phyloP scores from a whole-genome alignment of 805 yeast genomes.

The Vanderwaltozyma yarrowii region DNA sequence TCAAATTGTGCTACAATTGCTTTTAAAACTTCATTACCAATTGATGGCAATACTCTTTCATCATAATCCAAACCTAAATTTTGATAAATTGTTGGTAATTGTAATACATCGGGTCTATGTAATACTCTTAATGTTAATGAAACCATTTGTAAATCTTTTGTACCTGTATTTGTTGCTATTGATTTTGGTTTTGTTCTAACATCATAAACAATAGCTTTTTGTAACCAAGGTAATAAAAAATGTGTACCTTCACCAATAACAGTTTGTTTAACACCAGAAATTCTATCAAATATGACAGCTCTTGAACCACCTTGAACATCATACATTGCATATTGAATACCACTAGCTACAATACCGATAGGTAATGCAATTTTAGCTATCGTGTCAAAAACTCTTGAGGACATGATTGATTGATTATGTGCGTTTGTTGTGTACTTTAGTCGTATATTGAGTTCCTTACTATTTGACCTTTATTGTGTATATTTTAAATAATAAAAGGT shows the following conservation, averaged over 20 bases:
- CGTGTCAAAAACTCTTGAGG: conserved; percentile 19
- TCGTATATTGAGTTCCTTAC: no score
- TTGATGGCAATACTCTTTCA: conserved; percentile 85
- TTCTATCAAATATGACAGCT: conserved; percentile 90
- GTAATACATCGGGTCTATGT: conserved; percentile 83
- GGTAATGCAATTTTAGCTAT: conserved; percentile 50
- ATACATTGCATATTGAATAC: conserved; percentile 75
- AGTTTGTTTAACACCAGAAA: conserved; percentile 76
- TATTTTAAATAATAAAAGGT: no score
- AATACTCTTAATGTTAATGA: conserved; percentile 85
- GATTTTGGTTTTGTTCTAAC: conserved; percentile 93
- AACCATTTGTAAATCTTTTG: conserved; percentile 94
- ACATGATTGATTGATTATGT: conserved; percentile 4
- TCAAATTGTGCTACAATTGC: conserved; percentile 89
- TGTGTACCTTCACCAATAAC: conserved; percentile 97
- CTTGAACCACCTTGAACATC: conserved; percentile 95
- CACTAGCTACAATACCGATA: conserved; percentile 55
- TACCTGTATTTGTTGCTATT: conserved; percentile 90
- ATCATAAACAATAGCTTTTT: conserved; percentile 80
- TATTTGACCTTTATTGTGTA: no score
- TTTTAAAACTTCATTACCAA: conserved; percentile 85
- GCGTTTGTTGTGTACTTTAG: not conserved
- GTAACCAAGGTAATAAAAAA: conserved; percentile 92
- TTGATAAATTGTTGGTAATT: conserved; percentile 81
- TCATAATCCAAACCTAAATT: conserved; percentile 89